Percentiles rank a stretch among this genome's conserved stretches.
phyloP scores from a whole-genome alignment of 1,284 basidiomycete genomes.

The Rhizoctonia solani region DNA sequence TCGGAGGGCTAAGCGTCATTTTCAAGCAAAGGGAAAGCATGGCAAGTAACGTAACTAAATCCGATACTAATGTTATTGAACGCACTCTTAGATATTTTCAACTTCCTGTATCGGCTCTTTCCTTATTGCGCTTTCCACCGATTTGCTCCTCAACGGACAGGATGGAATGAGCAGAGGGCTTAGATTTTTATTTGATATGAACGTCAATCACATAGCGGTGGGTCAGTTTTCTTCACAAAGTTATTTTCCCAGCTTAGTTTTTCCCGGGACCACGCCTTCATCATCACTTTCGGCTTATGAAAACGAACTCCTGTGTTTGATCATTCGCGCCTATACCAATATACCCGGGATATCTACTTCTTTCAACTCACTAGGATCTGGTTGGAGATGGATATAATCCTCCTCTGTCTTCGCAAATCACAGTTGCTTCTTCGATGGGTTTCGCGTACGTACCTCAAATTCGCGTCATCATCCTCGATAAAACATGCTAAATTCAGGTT shows the following conservation, averaged over 20 bases:
- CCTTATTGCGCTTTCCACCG: constrained; percentile 17
- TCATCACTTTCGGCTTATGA: not conserved
- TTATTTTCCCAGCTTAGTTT: not conserved
- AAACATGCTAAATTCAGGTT: not conserved
- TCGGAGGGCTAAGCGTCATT: constrained; percentile 14
- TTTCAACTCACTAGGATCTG: constrained; percentile 20
- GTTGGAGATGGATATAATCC: constrained; percentile 25
- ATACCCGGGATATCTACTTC: not conserved
- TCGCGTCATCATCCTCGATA: not conserved
- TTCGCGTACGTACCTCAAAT: not conserved
- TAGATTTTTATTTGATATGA: constrained; percentile 30
- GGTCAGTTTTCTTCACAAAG: not conserved
- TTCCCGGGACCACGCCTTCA: not conserved
- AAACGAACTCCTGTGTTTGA: no score
- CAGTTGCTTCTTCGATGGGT: constrained; percentile 8
- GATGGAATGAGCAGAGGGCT: constrained; percentile 29
- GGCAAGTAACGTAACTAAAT: not conserved
- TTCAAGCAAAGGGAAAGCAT: constrained; percentile 26
- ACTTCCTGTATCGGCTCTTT: constrained; percentile 17
- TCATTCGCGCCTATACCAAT: no score
- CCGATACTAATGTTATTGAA: not conserved
- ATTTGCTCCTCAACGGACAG: constrained; percentile 25
- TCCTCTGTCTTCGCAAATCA: constrained; percentile 28
- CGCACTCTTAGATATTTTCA: constrained; percentile 8
- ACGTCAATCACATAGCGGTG: constrained; percentile 29